phyloP scores from a whole-genome alignment of 1,284 basidiomycete genomes.

The Fomes fomentarius region DNA sequence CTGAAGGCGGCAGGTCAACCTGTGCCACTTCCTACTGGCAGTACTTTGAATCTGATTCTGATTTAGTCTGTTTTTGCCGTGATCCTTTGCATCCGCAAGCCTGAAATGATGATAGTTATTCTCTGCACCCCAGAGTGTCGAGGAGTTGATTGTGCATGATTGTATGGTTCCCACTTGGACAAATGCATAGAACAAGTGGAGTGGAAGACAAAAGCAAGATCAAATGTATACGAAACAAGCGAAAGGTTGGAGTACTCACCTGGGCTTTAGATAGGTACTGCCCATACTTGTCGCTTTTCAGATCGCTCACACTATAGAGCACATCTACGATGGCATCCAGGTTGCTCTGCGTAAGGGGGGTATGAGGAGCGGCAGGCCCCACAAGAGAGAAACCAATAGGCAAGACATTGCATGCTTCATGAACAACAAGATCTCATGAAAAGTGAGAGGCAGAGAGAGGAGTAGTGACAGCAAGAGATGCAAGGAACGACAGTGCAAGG shows the following conservation, averaged over 20 bases:
- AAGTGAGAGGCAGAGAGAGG: constrained; percentile 8
- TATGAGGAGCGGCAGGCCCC: constrained; percentile 30
- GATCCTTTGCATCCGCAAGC: too few species aligned
- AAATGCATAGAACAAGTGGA: too few species aligned
- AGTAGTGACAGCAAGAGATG: constrained; percentile 12
- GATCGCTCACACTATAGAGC: constrained; percentile 39
- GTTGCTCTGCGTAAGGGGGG: constrained; percentile 35
- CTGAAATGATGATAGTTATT: too few species aligned
- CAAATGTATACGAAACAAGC: neutral
- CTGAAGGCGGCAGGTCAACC: too few species aligned
- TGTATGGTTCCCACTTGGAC: too few species aligned
- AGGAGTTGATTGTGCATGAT: too few species aligned
- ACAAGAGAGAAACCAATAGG: constrained; percentile 34
- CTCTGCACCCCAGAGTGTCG: too few species aligned
- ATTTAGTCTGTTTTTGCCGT: too few species aligned
- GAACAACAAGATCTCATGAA: constrained; percentile 29
- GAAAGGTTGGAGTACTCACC: constrained; percentile 28
- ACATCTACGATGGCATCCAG: constrained; percentile 38
- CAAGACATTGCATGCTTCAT: constrained; percentile 29
- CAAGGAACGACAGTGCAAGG: constrained; percentile 24
- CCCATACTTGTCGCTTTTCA: constrained; percentile 34
- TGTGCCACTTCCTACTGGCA: too few species aligned
- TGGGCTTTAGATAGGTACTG: constrained; percentile 37
- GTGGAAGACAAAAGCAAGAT: too few species aligned
- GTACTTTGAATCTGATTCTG: too few species aligned